Conservation (phyloP, 768 basidiomycete genomes). For the Suillus paluster region DNA sequence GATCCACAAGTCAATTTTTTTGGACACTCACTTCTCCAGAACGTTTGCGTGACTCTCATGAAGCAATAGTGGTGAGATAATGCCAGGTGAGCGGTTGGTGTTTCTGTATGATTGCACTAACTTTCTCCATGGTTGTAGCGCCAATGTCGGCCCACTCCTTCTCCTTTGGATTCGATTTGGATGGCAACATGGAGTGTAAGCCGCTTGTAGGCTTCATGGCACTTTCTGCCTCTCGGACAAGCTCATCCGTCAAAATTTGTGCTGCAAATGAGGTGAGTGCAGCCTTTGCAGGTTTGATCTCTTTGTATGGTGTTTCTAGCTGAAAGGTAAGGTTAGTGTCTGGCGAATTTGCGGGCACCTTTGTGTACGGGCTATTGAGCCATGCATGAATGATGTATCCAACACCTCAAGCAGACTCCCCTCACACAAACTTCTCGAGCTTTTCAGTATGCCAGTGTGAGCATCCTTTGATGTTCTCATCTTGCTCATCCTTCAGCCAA, state of each 20-base stretch:
- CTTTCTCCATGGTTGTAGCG: not conserved
- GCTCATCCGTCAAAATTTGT: conserved; percentile 1
- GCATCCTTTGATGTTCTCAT: conserved; percentile 14
- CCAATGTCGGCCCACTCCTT: conserved; percentile 4
- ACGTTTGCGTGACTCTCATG: too few species aligned
- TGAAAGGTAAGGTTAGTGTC: conserved; percentile 1
- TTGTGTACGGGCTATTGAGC: conserved; percentile 6
- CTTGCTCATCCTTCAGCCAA: conserved; percentile 3
- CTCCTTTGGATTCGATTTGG: not conserved
- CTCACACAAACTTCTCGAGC: not conserved
- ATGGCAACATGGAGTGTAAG: not conserved
- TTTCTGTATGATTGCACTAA: too few species aligned
- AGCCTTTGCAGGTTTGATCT: not conserved
- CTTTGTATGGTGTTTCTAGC: not conserved
- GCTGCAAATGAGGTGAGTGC: conserved; percentile 8
- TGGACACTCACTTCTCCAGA: not conserved
- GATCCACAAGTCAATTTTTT: too few species aligned
- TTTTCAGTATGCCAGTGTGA: not conserved
- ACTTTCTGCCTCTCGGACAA: conserved; percentile 6
- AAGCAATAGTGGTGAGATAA: too few species aligned
- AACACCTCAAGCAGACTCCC: not conserved
- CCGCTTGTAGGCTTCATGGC: conserved; percentile 9
- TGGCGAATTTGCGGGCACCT: not conserved
- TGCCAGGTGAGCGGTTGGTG: too few species aligned
- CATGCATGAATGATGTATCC: not conserved